Evolutionary conservation across 257 asterid species (phyloP).

Genomic region (Solanum chilense): DNA sequence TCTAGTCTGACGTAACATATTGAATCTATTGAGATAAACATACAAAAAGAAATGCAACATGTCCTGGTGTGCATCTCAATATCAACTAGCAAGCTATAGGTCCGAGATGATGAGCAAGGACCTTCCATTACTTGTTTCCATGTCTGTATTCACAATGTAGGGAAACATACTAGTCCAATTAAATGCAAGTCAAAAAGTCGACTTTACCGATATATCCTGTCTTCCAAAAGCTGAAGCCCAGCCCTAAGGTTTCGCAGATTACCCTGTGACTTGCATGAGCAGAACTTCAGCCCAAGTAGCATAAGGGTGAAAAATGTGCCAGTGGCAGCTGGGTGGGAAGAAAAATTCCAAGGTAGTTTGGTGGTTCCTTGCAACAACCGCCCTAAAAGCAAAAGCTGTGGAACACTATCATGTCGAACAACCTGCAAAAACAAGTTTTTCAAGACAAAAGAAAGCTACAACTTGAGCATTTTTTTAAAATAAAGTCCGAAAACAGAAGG

Average conservation of each 20-base stretch:
- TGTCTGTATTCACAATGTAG: not conserved
- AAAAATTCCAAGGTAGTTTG: constrained; percentile 73
- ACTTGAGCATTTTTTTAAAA: not conserved
- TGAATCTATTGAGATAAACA: not conserved
- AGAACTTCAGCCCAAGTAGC: constrained; percentile 92
- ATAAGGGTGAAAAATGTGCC: constrained; percentile 93
- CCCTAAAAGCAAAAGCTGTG: constrained; percentile 88
- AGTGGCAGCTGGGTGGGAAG: constrained; percentile 88
- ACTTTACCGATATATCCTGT: constrained; percentile 80
- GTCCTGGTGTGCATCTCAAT: not conserved
- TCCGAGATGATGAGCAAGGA: not conserved
- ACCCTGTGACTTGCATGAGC: constrained; percentile 82
- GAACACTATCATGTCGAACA: constrained; percentile 84
- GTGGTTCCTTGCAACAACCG: constrained; percentile 95
- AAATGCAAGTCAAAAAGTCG: not conserved
- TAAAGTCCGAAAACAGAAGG: not conserved
- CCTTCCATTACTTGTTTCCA: not conserved
- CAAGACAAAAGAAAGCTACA: not conserved
- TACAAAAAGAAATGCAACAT: not conserved
- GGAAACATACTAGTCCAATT: not conserved
- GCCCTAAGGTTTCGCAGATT: constrained; percentile 67
- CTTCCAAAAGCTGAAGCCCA: constrained; percentile 96
- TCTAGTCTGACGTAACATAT: not conserved
- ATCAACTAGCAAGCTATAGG: not conserved
- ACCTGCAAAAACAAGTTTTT: constrained; percentile 37